phyloP scores from a whole-genome alignment of 2,329 filamentous ascomycete species.

The Xylaria sp. region DNA sequence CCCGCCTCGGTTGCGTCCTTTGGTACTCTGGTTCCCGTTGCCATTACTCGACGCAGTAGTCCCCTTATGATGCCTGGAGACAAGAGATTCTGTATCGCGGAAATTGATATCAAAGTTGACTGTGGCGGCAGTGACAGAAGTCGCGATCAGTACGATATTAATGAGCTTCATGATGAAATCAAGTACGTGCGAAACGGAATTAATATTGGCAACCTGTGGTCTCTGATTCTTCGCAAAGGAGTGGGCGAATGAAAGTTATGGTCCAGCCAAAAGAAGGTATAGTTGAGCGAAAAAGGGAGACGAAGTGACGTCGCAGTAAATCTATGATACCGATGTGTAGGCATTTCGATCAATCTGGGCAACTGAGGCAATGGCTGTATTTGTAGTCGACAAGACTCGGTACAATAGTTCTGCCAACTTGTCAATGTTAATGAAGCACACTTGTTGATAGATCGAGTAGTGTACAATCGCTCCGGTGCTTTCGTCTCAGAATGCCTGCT shows the following conservation, averaged over 20 bases:
- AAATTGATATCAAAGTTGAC: constrained; percentile 30
- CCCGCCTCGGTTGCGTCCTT: constrained; percentile 1
- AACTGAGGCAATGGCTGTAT: constrained; percentile 1
- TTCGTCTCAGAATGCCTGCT: constrained; percentile 24
- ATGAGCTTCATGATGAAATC: constrained; percentile 41
- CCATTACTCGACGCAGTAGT: constrained; percentile 18
- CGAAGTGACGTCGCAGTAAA: background rate
- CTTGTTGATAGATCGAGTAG: background rate
- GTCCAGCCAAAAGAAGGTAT: constrained; percentile 22
- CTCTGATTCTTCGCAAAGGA: background rate
- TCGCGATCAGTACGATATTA: constrained; percentile 39
- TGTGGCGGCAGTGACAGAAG: constrained; percentile 38
- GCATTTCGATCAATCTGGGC: background rate
- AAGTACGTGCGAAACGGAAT: background rate
- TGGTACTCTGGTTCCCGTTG: constrained; percentile 18
- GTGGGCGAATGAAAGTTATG: constrained; percentile 7
- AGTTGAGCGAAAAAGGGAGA: background rate
- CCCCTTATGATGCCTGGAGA: constrained; percentile 10
- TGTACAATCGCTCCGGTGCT: background rate
- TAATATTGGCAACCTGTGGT: background rate
- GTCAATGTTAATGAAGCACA: background rate
- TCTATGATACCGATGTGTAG: constrained; percentile 2
- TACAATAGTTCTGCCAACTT: background rate
- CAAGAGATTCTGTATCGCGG: constrained; percentile 7
- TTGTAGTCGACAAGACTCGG: background rate